A percentile compares a stretch with the other conserved stretches of the same genome.
phyloP scores from a whole-genome alignment of 192 early-diverging fungal species.

The Coemansia pectinata region DNA sequence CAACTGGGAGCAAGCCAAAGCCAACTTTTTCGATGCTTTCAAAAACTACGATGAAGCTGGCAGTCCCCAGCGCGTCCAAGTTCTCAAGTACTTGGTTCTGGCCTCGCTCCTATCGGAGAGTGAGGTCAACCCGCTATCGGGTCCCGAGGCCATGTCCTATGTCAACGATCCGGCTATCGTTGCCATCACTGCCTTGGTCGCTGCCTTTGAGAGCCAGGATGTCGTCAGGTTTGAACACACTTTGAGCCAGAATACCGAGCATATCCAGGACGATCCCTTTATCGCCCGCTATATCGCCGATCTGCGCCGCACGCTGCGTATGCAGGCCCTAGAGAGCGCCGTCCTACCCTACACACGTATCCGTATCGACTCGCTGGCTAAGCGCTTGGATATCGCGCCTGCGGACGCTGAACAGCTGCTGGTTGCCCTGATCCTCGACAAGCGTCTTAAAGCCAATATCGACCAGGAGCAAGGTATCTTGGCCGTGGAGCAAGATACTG shows the following conservation, averaged over 20 bases:
- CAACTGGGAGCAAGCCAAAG: constrained; percentile 88
- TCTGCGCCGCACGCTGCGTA: constrained; percentile 90
- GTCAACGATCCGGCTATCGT: constrained; percentile 89
- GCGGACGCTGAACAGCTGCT: constrained; percentile 85
- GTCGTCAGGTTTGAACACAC: constrained; percentile 89
- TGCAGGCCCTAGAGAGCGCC: constrained; percentile 81
- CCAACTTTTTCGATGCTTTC: constrained; percentile 97
- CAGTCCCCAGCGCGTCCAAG: constrained; percentile 85
- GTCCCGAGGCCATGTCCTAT: constrained; percentile 97
- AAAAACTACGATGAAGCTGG: constrained; percentile 98
- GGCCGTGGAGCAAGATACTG: constrained; percentile 29
- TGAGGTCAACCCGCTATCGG: constrained; percentile 95
- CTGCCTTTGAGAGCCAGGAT: constrained; percentile 87
- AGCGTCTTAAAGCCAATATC: constrained; percentile 79
- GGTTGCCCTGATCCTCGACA: constrained; percentile 85
- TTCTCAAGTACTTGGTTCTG: constrained; percentile 92
- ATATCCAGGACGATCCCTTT: constrained; percentile 90
- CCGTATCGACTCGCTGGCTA: constrained; percentile 76
- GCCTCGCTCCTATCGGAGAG: constrained; percentile 97
- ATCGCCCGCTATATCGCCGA: constrained; percentile 89
- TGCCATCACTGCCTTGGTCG: constrained; percentile 91
- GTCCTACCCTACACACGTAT: constrained; percentile 94
- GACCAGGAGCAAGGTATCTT: constrained; percentile 78
- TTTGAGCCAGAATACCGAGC: constrained; percentile 62
- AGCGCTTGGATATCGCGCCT: constrained; percentile 77